Evolutionary conservation across 1,284 basidiomycete species (phyloP).

Genomic region (Lignosus rhinocerotis): DNA sequence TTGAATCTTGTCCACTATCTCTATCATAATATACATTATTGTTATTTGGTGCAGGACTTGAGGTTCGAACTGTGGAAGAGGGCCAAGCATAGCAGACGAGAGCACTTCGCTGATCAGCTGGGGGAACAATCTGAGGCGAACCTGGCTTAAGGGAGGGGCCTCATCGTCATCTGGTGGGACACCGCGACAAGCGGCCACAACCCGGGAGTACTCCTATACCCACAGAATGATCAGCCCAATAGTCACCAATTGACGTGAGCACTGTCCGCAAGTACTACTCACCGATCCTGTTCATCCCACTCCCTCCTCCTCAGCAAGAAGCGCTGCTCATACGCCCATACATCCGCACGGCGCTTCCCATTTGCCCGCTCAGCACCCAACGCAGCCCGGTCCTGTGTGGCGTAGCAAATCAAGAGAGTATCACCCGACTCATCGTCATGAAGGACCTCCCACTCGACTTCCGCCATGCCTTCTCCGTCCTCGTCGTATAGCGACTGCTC

Average conservation of each 20-base stretch:
- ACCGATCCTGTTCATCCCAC: conserved; percentile 33
- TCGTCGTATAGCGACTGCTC: conserved; percentile 11
- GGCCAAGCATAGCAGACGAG: neutral
- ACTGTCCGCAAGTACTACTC: conserved; percentile 3
- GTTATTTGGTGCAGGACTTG: no score
- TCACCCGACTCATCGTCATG: conserved; percentile 23
- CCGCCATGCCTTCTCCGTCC: neutral
- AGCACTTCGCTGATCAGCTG: no score
- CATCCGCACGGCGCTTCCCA: neutral
- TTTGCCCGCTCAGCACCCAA: neutral
- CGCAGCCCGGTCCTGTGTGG: neutral
- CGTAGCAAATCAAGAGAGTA: conserved; percentile 28
- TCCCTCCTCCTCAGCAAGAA: conserved; percentile 38
- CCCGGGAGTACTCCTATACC: conserved; percentile 18
- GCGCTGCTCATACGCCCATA: conserved; percentile 29
- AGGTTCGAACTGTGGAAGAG: neutral
- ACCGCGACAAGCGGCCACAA: conserved; percentile 31
- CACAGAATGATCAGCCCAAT: neutral
- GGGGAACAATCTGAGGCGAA: no score
- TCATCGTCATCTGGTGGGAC: conserved; percentile 33
- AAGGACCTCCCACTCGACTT: conserved; percentile 28
- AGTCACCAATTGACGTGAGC: neutral
- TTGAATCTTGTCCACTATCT: no score
- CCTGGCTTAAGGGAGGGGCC: neutral
- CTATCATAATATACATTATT: no score